Percentiles rank a stretch among this genome's conserved stretches.
Conservation (phyloP, 306 rosid species). For the Cucurbita argyrosperma region DNA sequence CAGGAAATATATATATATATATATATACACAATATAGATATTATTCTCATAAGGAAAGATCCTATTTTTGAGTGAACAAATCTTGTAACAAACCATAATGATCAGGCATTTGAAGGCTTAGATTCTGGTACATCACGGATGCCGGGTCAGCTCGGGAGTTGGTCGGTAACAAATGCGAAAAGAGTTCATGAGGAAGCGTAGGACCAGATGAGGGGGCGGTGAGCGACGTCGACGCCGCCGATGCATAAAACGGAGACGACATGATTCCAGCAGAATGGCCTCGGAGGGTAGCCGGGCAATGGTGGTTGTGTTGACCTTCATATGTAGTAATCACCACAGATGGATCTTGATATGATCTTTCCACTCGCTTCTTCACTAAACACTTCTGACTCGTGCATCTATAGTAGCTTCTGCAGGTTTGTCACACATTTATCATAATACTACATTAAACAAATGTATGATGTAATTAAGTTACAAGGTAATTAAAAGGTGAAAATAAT, state of each 20-base stretch:
- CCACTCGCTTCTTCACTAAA: conserved; percentile 68
- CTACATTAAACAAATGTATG: background rate
- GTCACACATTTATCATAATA: background rate
- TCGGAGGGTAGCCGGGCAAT: conserved; percentile 62
- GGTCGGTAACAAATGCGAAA: conserved; percentile 48
- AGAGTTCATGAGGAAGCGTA: conserved; percentile 39
- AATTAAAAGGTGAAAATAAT: no score
- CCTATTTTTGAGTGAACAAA: conserved; percentile 34
- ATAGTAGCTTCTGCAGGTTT: conserved; percentile 56
- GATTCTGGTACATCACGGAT: conserved; percentile 29
- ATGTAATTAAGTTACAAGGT: no score
- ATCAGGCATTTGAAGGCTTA: conserved; percentile 19
- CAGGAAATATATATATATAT: background rate
- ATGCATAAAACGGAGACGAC: conserved; percentile 23
- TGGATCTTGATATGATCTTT: conserved; percentile 70
- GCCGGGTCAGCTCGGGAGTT: conserved; percentile 19
- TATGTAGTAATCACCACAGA: conserved; percentile 68
- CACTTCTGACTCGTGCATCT: conserved; percentile 80
- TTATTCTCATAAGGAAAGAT: conserved; percentile 7
- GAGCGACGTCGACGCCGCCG: conserved; percentile 14
- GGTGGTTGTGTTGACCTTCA: conserved; percentile 86
- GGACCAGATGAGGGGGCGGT: conserved; percentile 7
- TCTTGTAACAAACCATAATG: conserved; percentile 62
- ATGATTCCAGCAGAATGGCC: conserved; percentile 46
- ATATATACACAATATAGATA: background rate